A percentile compares a stretch with the other conserved stretches of the same genome.
phyloP scores from a whole-genome alignment of 2,329 filamentous ascomycete genomes.

The Eurotiales sp. region DNA sequence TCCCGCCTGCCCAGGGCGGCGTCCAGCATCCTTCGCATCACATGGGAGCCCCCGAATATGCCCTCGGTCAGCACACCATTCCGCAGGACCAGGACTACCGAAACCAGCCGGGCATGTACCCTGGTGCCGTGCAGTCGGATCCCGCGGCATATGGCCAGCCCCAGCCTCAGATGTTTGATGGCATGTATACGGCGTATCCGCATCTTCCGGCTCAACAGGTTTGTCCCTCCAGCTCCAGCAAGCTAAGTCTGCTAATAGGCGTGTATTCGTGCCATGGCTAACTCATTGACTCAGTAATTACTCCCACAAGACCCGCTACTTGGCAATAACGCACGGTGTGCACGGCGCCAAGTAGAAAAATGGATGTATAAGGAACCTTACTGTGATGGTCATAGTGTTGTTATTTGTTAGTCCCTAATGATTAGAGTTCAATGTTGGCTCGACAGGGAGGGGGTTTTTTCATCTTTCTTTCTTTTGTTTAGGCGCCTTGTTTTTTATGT shows the following conservation, averaged over 20 bases:
- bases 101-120: constrained; percentile 74
- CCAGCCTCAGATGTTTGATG: constrained; percentile 72
- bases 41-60: constrained; percentile 55
- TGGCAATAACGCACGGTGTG: not conserved
- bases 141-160: constrained; percentile 73
- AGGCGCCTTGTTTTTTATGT: constrained; percentile 3
- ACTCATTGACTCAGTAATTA: not conserved
- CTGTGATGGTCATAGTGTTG: too few species aligned
- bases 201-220: constrained; percentile 81
- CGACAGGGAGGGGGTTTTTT: not conserved
- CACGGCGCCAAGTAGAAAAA: not conserved
- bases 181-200: constrained; percentile 76
- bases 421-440: constrained; percentile 3
- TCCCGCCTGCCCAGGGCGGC: constrained; percentile 42
- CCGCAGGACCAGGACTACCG: constrained; percentile 74
- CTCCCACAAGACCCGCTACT: not conserved
- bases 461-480: not conserved
- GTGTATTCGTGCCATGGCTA: too few species aligned
- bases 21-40: constrained; percentile 54
- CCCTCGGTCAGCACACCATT: constrained; percentile 59
- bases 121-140: constrained; percentile 71
- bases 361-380: not conserved
- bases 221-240: constrained; percentile 30
- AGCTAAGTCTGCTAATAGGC: too few species aligned
- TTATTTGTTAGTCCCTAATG: not conserved